Base-by-base conservation (phyloP, 2,329 filamentous ascomycete genomes). In the Simplicillium sp. region DNA sequence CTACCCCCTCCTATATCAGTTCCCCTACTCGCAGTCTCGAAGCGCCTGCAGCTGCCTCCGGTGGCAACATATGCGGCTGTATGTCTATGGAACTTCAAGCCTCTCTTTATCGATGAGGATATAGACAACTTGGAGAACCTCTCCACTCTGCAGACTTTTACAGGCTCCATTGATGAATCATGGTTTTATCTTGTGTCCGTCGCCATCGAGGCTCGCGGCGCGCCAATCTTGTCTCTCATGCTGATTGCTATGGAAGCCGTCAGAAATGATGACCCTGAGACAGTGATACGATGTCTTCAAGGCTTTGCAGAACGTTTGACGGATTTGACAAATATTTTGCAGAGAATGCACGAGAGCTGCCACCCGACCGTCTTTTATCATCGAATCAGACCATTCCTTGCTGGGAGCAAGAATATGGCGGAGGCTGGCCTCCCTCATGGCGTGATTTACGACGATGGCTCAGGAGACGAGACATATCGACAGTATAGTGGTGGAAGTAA, bases 141-240 rank as follows among this genome's bases (percentile, higher is more conserved):
- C 42, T 81, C 87, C 33, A 92, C 87, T 2, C 71, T 97, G 45
- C 79, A 81, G 54, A 96, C 92, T 13, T 94, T 96, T 56, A 97
- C 92, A 13, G 92, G 92, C 38, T 89, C 88, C 7, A 70, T 94
- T 41, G 92, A 98, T 57, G 92, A 98, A 65, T 95, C 92, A 47
- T 98, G 92, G 92, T 98, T 98, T 59, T 98, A 97, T 59, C 73
- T 98, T 11, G 80, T 97, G 39, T 96, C 88, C 1, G 86, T 96
- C 3, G 92, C 90, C 46, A 96, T 98, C 48, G 92, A 98, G 64
- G 88, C 89, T 41, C 82, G 87, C 42, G 90, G 87, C 18, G 92
- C 82, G 0, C 85, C 88, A 3, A 84, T 89, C 43, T 81, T 98
- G 40, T 81, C 88, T 0, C 67, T 95, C 44, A 95, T 96, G 87